These are phyloP conservation scores for Diplodia sapinea DNA, from an alignment of 2,329 filamentous ascomycete species.

Conservation along the genomic window DNA sequence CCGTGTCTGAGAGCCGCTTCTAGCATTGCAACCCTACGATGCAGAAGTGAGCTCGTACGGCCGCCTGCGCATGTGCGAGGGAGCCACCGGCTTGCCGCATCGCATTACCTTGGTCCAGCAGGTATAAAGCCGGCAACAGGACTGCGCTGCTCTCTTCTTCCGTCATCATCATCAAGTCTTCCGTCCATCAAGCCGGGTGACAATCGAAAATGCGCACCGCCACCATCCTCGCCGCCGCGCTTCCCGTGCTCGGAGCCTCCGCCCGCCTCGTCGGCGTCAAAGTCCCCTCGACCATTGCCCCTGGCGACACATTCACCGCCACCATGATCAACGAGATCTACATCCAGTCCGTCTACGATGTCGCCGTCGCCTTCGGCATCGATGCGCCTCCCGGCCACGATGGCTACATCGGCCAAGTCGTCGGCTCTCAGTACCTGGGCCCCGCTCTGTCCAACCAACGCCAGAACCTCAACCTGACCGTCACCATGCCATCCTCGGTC, in stretches of 20 bases:
- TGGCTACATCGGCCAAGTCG: constrained; percentile 41
- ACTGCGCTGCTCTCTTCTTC: neutral
- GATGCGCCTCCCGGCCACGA: constrained; percentile 38
- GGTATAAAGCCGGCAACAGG: neutral
- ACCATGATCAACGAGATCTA: constrained; percentile 52
- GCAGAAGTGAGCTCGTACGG: neutral
- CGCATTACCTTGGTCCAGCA: neutral
- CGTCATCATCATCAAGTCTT: neutral
- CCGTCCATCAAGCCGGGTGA: neutral
- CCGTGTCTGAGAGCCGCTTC: neutral
- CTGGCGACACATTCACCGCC: constrained; percentile 48
- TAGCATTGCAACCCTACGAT: constrained; percentile 5
- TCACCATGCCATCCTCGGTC: constrained; percentile 34
- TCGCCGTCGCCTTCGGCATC: constrained; percentile 54
- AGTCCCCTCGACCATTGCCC: constrained; percentile 50
- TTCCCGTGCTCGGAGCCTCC: constrained; percentile 36
- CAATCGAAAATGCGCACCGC: constrained; percentile 34
- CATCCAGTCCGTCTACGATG: constrained; percentile 54
- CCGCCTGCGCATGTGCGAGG: neutral
- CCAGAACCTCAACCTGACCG: constrained; percentile 38
- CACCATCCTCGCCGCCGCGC: constrained; percentile 33
- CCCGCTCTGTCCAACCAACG: constrained; percentile 41
- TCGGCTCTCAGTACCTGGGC: constrained; percentile 47
- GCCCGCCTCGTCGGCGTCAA: constrained; percentile 55
- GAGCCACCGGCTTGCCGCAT: neutral